phyloP scores from a whole-genome alignment of 1,139 yeast genomes.

The Nadsonia commutata region DNA sequence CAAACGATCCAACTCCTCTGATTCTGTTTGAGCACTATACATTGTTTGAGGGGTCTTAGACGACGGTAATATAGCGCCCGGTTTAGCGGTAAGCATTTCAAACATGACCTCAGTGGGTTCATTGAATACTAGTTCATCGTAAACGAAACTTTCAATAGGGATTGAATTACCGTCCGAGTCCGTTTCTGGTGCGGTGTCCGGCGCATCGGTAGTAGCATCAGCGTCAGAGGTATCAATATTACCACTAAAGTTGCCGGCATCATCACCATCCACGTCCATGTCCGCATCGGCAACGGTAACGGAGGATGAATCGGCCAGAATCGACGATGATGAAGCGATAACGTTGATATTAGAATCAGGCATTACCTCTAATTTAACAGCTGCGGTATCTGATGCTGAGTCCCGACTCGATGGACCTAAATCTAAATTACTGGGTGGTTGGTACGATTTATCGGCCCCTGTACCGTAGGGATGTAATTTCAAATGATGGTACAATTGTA shows the following conservation, averaged over 20 bases:
- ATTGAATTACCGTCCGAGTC: constrained; percentile 9
- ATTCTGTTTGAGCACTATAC: constrained; percentile 46
- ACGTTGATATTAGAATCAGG: constrained; percentile 4
- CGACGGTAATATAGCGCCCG: constrained; percentile 61
- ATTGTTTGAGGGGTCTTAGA: constrained; percentile 30
- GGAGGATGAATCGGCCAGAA: background rate
- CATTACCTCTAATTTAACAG: background rate
- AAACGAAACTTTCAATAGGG: constrained; percentile 52
- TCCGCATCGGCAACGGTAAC: background rate
- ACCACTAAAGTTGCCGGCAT: constrained; percentile 10
- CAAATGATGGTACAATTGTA: constrained; percentile 75
- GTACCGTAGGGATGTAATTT: constrained; percentile 80
- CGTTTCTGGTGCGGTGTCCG: constrained; percentile 5
- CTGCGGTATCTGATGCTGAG: constrained; percentile 4
- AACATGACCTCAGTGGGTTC: constrained; percentile 91
- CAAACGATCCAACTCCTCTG: constrained; percentile 64
- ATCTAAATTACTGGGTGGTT: background rate
- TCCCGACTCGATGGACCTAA: constrained; percentile 10
- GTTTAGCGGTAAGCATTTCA: constrained; percentile 56
- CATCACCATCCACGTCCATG: background rate
- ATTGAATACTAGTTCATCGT: constrained; percentile 85
- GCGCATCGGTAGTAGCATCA: constrained; percentile 7
- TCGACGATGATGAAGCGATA: background rate
- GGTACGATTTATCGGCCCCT: constrained; percentile 14
- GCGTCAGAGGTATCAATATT: background rate